Evolutionary conservation across 2,329 filamentous ascomycete species (phyloP), one percentile per base, ranked within the genome.

Genomic region (Paraphaeosphaeria sporulosa): DNA sequence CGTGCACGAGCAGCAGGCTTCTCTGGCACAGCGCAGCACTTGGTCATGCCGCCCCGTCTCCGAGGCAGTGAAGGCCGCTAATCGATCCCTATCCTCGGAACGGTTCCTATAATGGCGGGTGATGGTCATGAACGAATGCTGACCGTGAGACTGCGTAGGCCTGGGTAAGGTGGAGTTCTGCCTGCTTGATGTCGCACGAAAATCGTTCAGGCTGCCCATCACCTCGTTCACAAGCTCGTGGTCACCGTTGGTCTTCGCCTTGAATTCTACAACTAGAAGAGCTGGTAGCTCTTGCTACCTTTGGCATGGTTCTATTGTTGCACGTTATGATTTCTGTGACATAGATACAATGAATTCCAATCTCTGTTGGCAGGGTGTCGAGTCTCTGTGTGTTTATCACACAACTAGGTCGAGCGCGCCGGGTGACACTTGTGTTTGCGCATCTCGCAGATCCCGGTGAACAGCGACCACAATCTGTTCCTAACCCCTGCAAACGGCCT

Each of bases 221-320:
- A 25, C 42, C n/a, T 56, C 32, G 6, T 58, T 61, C 55, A 58
- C 59, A 50, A 46, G 59, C 48, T 19, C 17, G 25, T 56, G 50
- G 47, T 46, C 55, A 50, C 55, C 51, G 52, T 9, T 23, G 44
- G n/a, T 42, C 34, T 30, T 47, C 43, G 42, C 21, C 17, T 38
- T 30, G 40, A 27, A 4, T 47, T 17, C 30, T n/a, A 32, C 19
- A 38, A 2, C 34, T n/a, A 43, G 50, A 34, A n/a, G 13, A 21
- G 4, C 13, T 13, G 9, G 19, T 17, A 27, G 30, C 17, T 3
- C 43, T 17, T 10, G 15, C 43, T 17, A 40, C 42, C 27, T 1
- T 44, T 27, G 21, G 30, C 10, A 36, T 6, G 36, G 13, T 15
- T 15, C 13, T 40, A 15, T 15, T 17, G 13, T 40, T 17, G 36